Percentiles rank a stretch among this genome's conserved stretches.
These are phyloP conservation scores for Paraconiothyrium sp. DNA, from an alignment of 2,329 filamentous ascomycete genomes.

Conservation along the genomic window DNA sequence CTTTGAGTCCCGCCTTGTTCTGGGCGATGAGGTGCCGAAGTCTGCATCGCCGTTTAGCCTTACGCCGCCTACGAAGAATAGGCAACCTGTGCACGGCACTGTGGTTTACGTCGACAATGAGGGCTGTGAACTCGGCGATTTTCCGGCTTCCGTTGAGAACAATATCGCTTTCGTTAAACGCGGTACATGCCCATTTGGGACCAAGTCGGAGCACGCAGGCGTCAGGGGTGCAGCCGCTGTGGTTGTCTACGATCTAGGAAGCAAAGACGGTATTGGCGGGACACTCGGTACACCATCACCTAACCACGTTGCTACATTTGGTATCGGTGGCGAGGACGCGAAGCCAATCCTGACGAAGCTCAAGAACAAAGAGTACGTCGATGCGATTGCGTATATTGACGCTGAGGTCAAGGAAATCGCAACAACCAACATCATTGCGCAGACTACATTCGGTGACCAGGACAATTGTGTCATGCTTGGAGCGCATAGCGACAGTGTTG, in stretches of 20 bases:
- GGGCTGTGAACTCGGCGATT: conserved; percentile 62
- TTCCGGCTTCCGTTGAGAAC: conserved; percentile 66
- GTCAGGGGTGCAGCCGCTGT: conserved; percentile 76
- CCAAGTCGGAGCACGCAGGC: conserved; percentile 75
- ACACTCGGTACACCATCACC: conserved; percentile 72
- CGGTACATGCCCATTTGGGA: conserved; percentile 76
- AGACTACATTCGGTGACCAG: conserved; percentile 50
- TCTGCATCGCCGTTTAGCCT: conserved; percentile 48
- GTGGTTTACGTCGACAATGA: conserved; percentile 47
- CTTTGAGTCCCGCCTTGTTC: conserved; percentile 48
- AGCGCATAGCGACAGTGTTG: conserved; percentile 53
- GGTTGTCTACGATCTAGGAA: conserved; percentile 79
- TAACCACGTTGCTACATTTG: conserved; percentile 73
- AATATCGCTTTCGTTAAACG: conserved; percentile 77
- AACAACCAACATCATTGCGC: conserved; percentile 56
- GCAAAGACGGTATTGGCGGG: conserved; percentile 65
- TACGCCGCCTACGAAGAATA: conserved; percentile 49
- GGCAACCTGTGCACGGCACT: conserved; percentile 48
- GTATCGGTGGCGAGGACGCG: conserved; percentile 70
- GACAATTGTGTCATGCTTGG: conserved; percentile 54
- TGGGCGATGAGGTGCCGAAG: conserved; percentile 45
- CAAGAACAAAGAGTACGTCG: conserved; percentile 59
- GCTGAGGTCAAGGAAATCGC: conserved; percentile 59
- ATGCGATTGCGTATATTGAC: conserved; percentile 58
- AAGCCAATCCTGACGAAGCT: conserved; percentile 61